Base-by-base conservation (phyloP, 441 rosid genomes). In the Eutrema salsugineum region DNA sequence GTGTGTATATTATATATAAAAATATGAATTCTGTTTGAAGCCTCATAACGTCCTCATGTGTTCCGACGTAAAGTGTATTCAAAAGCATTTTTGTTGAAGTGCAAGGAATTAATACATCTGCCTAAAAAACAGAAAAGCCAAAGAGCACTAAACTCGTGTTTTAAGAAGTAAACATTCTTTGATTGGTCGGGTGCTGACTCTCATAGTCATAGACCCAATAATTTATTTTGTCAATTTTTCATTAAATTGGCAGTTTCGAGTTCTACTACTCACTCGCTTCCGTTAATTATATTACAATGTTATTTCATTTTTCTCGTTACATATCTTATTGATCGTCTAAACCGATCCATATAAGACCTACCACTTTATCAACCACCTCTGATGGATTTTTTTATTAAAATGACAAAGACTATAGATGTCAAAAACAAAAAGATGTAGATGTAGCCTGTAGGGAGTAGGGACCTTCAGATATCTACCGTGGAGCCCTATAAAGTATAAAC, bases 11-110 rank as follows among this genome's bases (percentile, higher is more conserved):
- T 24, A 24, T 24, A 24, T 24, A 24, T 20, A 20, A 53, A 58
- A n/a, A 20, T 11, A 38, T 33, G 30, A 15, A 10, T 68, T 61
- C 67, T 53, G 69, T 68, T 60, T 68, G 59, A 61, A 43, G 64
- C 51, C 63, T 35, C 69, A 75, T 75, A 75, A 68, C 49, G 73
- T 75, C 56, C 44, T 27, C 69, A 75, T 75, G 74, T 68, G 39
- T 12, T 39, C 50, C 12, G 62, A 50, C 47, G 40, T 42, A 50
- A 27, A 65, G 38, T 38, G 40, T 42, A 66, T 54, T 58, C 33
- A 66, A 65, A 73, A 38, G 4, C 24, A 40, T 32, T 49, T 10
- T 66, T 35, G 40, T 17, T 54, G 14, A 69, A 62, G 79, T 75
- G 74, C 59, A 75, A 54, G 60, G 5, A 54, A 68, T 54, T 56